Conservation (phyloP, 2,329 filamentous ascomycete species). For the Apiospora phragmitis region DNA sequence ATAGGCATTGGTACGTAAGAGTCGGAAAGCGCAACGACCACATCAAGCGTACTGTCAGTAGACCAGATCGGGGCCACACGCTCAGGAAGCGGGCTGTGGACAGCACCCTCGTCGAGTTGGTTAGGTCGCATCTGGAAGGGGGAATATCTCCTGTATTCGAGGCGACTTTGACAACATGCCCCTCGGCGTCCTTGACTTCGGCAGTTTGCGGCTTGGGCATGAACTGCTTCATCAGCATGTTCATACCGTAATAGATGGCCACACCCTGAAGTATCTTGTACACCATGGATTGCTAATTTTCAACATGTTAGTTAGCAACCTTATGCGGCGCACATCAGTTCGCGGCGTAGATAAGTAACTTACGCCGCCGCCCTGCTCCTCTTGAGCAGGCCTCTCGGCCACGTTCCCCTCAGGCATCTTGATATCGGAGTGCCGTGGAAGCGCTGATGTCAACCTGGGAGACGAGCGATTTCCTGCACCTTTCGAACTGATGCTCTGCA, state of each 20-base stretch:
- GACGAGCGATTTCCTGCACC: background rate
- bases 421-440: constrained; percentile 10
- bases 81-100: constrained; percentile 66
- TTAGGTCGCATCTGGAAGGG: constrained; percentile 66
- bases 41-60: constrained; percentile 73
- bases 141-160: constrained; percentile 60
- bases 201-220: constrained; percentile 49
- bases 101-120: constrained; percentile 58
- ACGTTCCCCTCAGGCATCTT: constrained; percentile 36
- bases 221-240: constrained; percentile 57
- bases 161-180: constrained; percentile 53
- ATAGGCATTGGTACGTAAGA: constrained; percentile 70
- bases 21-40: constrained; percentile 81
- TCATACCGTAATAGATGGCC: constrained; percentile 59
- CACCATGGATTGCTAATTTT: constrained; percentile 36
- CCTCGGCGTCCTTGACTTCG: constrained; percentile 50
- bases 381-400: constrained; percentile 29
- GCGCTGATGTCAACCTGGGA: background rate
- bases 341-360: background rate
- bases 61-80: constrained; percentile 88
- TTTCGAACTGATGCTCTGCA: background rate
- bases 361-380: constrained; percentile 33
- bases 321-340: background rate
- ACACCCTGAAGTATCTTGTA: constrained; percentile 53
- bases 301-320: constrained; percentile 18